These are phyloP conservation scores for Epichloe brachyelytri DNA, from an alignment of 2,329 filamentous ascomycete genomes.

Conservation along the genomic window DNA sequence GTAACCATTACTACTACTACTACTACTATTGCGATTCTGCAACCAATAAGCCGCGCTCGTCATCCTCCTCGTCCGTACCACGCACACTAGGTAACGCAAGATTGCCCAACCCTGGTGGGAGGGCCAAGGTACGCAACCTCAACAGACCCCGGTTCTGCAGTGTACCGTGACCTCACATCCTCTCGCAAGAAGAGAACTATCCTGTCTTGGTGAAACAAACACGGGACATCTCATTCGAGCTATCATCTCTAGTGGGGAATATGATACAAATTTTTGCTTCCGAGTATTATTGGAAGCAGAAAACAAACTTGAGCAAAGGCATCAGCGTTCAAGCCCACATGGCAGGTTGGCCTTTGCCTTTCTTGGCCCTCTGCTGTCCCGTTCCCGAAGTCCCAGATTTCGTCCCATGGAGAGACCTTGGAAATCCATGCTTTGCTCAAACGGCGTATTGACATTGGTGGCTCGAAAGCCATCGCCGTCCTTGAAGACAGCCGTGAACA, in stretches of 20 bases:
- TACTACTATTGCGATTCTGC: background rate
- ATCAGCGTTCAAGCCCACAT: conserved; percentile 2
- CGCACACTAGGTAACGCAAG: background rate
- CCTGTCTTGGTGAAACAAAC: background rate
- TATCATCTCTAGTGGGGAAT: background rate
- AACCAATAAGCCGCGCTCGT: background rate
- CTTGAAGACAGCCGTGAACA: conserved; percentile 63
- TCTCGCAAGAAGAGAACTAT: background rate
- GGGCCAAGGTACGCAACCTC: background rate
- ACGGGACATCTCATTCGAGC: background rate
- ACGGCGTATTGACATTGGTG: conserved; percentile 12
- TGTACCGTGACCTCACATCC: background rate
- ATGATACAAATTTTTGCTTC: background rate
- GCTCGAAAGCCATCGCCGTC: conserved; percentile 58
- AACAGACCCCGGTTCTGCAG: background rate
- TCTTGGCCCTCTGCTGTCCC: conserved; percentile 4
- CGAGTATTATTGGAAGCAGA: background rate
- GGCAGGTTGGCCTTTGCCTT: background rate
- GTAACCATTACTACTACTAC: background rate
- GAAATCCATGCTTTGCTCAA: conserved; percentile 19
- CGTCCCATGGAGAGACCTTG: conserved; percentile 11
- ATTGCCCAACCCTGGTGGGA: background rate
- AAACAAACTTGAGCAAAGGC: background rate
- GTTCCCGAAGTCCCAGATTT: background rate
- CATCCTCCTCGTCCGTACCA: background rate